phyloP scores from a whole-genome alignment of 2,329 filamentous ascomycete species.

The Aspergillus flavus region DNA sequence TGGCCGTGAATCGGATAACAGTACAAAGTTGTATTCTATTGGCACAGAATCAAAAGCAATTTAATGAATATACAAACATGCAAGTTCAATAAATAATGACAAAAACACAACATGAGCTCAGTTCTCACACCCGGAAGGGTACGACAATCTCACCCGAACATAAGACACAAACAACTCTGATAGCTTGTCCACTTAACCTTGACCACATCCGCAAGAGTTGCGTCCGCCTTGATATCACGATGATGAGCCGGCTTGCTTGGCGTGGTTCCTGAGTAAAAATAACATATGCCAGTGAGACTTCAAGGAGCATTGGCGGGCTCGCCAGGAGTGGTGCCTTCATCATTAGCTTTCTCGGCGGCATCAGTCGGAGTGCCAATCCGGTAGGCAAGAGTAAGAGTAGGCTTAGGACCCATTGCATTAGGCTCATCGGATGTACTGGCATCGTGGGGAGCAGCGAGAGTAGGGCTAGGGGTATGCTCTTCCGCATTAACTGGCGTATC shows the following conservation, averaged over 20 bases:
- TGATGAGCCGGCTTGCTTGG: background rate
- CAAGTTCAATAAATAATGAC: background rate
- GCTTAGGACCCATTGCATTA: background rate
- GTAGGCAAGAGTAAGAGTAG: background rate
- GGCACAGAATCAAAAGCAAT: background rate
- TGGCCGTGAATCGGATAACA: too few relatives aligned
- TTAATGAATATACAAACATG: background rate
- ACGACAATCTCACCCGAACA: background rate
- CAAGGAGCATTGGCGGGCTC: background rate
- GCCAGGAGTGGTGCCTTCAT: background rate
- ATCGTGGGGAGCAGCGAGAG: background rate
- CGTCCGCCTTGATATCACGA: background rate
- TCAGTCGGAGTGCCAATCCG: background rate
- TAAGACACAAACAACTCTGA: background rate
- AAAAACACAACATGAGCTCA: background rate
- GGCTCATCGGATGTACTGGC: background rate
- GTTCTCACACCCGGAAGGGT: background rate
- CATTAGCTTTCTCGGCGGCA: background rate
- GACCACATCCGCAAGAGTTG: background rate
- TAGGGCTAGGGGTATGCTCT: background rate
- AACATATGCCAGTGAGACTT: background rate
- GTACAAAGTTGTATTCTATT: too few relatives aligned
- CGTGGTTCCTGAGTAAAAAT: background rate
- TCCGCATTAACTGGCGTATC: background rate
- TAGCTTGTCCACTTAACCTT: background rate